phyloP scores from a whole-genome alignment of 441 rosid genomes.

The Eugenia klotzschiana region DNA sequence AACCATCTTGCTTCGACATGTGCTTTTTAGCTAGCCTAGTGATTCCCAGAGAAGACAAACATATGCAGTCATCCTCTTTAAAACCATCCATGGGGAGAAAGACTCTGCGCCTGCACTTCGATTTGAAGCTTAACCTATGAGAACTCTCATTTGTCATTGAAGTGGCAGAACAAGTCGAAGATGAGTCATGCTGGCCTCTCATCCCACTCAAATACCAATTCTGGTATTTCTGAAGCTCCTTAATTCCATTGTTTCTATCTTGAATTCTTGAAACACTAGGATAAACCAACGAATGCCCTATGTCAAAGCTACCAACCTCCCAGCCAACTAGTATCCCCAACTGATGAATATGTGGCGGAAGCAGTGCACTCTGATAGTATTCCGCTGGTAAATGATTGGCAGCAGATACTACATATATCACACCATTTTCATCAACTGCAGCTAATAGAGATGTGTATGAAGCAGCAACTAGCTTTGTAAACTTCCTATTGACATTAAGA shows the following conservation, averaged over 20 bases:
- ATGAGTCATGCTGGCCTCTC: slow-evolving; percentile 18
- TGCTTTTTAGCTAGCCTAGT: slow-evolving; percentile 55
- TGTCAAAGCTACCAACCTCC: slow-evolving; percentile 58
- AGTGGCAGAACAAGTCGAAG: slow-evolving; percentile 39
- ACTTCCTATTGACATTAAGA: slow-evolving; percentile 30
- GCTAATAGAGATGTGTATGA: slow-evolving; percentile 67
- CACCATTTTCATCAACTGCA: slow-evolving; percentile 65
- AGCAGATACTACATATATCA: slow-evolving; percentile 42
- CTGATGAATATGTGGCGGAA: slow-evolving; percentile 37
- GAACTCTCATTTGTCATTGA: slow-evolving; percentile 19
- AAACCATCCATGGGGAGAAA: slow-evolving; percentile 52
- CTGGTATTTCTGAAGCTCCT: slow-evolving; percentile 15
- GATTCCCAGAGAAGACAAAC: slow-evolving; percentile 77
- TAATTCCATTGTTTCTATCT: slow-evolving; percentile 7
- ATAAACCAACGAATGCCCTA: slow-evolving; percentile 38
- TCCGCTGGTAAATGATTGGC: slow-evolving; percentile 38
- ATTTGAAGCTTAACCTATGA: slow-evolving; percentile 20
- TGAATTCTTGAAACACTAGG: neutral
- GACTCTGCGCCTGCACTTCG: slow-evolving; percentile 31
- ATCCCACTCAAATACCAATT: slow-evolving; percentile 16
- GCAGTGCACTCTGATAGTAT: slow-evolving; percentile 19
- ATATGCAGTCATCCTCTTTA: slow-evolving; percentile 46
- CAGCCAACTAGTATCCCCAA: slow-evolving; percentile 60
- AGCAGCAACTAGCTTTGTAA: slow-evolving; percentile 61
- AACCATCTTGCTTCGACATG: slow-evolving; percentile 14